Evolutionary conservation across 768 basidiomycete species (phyloP), one percentile per base, ranked within the genome.

Genomic region (Lanmaoa pseudosensibilis): DNA sequence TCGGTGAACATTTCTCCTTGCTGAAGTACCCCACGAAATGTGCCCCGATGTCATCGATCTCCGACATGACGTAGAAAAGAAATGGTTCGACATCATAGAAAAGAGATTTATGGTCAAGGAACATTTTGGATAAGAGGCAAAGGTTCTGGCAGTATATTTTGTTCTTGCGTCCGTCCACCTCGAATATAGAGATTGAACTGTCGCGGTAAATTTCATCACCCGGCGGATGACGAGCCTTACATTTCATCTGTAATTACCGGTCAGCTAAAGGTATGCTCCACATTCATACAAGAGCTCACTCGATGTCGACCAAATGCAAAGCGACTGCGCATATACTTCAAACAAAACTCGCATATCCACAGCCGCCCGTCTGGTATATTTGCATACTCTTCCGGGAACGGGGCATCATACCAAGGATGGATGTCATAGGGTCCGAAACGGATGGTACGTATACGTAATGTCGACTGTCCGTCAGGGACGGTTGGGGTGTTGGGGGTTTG

Each of bases 61-160:
- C 92, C 4, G 96, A 90, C 77, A 97, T 92, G 61, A 99, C 95
- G 72, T 99, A 99, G 77, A 99, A 99, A 45, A 99, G 77, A 74
- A 99, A 99, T 0, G 97, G 97, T 73, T 99, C 97, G 61, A 98
- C 96, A 74, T 98, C 96, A 76, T 98, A 98, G 74, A 98, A 98
- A 48, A 98, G 83, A 18, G 95, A 98, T 73, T 98, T 98, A 77
- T 97, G 94, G 71, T 98, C 94, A 63, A 98, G 83, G 74, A 98
- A 98, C 95, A 98, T 98, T 74, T 97, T 98, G 55, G 96, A 96
- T 38, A 98, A 80, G 57, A 98, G 79, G 73, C 96, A 98, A 27
- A 99, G 82, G 72, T 99, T 98, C 71, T 99, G 97, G 71, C 97
- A 98, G 72, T 98, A 99, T 67, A 98, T 98, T 91, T 98, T 99